phyloP scores from a whole-genome alignment of 1,139 yeast species.

The Candida mesenterica region DNA sequence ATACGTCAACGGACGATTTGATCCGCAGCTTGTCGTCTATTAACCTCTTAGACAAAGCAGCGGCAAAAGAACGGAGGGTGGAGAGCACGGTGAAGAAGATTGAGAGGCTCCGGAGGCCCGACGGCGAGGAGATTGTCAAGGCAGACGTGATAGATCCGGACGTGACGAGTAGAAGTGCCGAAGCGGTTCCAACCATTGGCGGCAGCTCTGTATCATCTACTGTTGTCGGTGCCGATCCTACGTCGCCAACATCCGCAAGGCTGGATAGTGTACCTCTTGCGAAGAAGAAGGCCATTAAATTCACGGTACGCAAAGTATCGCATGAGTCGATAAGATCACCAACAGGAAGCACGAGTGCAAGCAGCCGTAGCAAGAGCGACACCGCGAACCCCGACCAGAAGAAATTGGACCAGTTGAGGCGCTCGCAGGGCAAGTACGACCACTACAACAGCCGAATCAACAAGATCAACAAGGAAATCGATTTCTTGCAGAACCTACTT shows the following conservation, averaged over 20 bases:
- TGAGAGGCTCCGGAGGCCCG: not conserved
- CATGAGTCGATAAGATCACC: constrained; percentile 26
- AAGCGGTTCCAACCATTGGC: too few species aligned
- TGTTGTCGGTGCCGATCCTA: too few species aligned
- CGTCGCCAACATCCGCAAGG: too few species aligned
- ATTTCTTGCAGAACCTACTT: constrained; percentile 33
- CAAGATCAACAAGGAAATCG: constrained; percentile 44
- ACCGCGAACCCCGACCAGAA: constrained; percentile 5
- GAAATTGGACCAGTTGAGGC: constrained; percentile 16
- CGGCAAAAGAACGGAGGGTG: constrained; percentile 3
- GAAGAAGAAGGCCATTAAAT: constrained; percentile 32
- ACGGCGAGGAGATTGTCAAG: too few species aligned
- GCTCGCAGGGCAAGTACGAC: constrained; percentile 38
- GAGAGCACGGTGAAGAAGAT: constrained; percentile 1
- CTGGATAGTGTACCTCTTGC: too few species aligned
- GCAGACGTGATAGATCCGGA: too few species aligned
- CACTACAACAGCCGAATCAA: constrained; percentile 30
- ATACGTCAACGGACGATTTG: constrained; percentile 31
- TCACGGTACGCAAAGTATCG: constrained; percentile 44
- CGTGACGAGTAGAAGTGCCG: too few species aligned
- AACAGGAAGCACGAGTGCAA: constrained; percentile 5
- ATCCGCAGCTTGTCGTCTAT: constrained; percentile 23
- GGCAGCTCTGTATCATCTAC: too few species aligned
- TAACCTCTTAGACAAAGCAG: constrained; percentile 17
- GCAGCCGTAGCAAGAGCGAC: constrained; percentile 2